phyloP scores from a whole-genome alignment of 306 rosid genomes.

The Cercis canadensis region DNA sequence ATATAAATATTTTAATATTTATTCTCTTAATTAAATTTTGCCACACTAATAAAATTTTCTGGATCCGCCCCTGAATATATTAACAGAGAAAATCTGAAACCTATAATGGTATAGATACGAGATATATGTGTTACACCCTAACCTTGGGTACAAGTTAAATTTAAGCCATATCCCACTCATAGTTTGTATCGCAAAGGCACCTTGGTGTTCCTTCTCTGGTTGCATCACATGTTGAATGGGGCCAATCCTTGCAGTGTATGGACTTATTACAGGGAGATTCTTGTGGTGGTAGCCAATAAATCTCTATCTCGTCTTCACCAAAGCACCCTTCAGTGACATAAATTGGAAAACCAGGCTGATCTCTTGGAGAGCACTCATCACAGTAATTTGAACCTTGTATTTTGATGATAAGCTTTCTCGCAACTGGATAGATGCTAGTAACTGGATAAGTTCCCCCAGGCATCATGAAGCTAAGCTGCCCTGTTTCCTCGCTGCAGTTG shows the following conservation, averaged over 20 bases:
- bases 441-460: background rate
- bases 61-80: no score
- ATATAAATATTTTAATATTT: no score
- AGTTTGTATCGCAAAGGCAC: slow-evolving; percentile 46
- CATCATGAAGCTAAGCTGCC: slow-evolving; percentile 38
- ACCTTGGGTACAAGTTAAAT: slow-evolving; percentile 37
- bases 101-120: background rate
- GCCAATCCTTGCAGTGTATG: slow-evolving; percentile 39
- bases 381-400: background rate
- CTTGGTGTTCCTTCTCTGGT: slow-evolving; percentile 19
- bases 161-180: slow-evolving; percentile 31
- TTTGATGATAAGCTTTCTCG: slow-evolving; percentile 26
- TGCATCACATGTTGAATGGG: slow-evolving; percentile 43
- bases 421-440: background rate
- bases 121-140: background rate
- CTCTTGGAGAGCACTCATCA: background rate
- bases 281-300: slow-evolving; percentile 40
- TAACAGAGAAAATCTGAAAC: background rate
- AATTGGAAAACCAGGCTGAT: slow-evolving; percentile 9
- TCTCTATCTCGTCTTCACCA: background rate
- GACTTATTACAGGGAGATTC: slow-evolving; percentile 40
- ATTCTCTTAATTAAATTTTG: no score
- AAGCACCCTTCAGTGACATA: background rate
- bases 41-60: no score
- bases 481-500: slow-evolving; percentile 13